phyloP scores from a whole-genome alignment of 2,329 filamentous ascomycete genomes.

The Xylariaceae sp. region DNA sequence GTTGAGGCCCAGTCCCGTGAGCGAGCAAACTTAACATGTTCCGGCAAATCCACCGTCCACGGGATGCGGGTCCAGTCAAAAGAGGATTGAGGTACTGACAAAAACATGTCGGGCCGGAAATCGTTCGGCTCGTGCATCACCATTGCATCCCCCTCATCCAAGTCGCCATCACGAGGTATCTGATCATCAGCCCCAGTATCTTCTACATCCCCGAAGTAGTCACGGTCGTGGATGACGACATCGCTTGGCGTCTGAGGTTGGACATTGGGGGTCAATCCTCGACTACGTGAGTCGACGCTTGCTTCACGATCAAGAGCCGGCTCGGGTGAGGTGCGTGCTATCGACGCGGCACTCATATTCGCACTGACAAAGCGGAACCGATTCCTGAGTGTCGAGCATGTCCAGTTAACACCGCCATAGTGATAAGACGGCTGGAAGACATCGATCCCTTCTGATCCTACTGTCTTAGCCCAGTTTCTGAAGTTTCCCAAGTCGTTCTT shows the following conservation, averaged over 20 bases:
- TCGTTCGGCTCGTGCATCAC: conserved; percentile 17
- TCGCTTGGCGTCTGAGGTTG: conserved; percentile 33
- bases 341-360: conserved; percentile 36
- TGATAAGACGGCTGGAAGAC: conserved; percentile 50
- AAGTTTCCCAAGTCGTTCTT: conserved; percentile 57
- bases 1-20: conserved; percentile 71
- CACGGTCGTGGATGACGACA: conserved; percentile 26
- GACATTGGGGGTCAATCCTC: conserved; percentile 33
- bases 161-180: conserved; percentile 14
- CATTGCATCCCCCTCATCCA: conserved; percentile 21
- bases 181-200: conserved; percentile 19
- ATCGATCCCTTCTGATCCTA: conserved; percentile 50
- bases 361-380: conserved; percentile 67
- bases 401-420: conserved; percentile 67
- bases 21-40: conserved; percentile 70
- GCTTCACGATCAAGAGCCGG: conserved; percentile 35
- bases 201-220: conserved; percentile 28
- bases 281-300: conserved; percentile 33
- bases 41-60: conserved; percentile 57
- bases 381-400: conserved; percentile 63
- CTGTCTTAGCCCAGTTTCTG: conserved; percentile 64
- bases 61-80: conserved; percentile 82
- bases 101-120: conserved; percentile 20
- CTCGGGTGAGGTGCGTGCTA: conserved; percentile 38
- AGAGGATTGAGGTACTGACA: conserved; percentile 42